phyloP scores from a whole-genome alignment of 495 filamentous ascomycete species.

The Neurospora sp. region DNA sequence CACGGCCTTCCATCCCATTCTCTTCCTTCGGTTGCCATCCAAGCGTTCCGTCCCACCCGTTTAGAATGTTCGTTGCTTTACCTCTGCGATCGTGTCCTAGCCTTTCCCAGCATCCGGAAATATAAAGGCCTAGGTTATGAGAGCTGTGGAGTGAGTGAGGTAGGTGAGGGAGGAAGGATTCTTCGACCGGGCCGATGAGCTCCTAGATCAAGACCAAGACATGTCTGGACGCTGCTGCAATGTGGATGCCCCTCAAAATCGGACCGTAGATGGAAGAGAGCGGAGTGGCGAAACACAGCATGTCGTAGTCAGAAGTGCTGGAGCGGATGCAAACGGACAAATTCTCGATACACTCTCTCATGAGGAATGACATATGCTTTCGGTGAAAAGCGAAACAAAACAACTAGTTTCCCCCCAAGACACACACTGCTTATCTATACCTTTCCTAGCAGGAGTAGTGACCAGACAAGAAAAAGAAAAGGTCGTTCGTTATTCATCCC shows the following conservation, averaged over 20 bases:
- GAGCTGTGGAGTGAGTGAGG: not conserved
- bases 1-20: not conserved
- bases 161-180: not conserved
- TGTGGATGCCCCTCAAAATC: not conserved
- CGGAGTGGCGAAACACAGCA: not conserved
- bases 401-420: conserved; percentile 7
- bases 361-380: not conserved
- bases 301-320: not conserved
- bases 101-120: not conserved
- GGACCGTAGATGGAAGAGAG: not conserved
- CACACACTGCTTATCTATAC: conserved; percentile 22
- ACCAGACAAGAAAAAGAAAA: conserved; percentile 17
- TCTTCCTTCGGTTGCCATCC: not conserved
- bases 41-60: not conserved
- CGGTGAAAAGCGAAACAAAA: conserved; percentile 9
- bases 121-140: not conserved
- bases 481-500: conserved; percentile 22
- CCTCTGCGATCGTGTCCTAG: not conserved
- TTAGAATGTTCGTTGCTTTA: not conserved
- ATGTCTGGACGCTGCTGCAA: not conserved
- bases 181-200: not conserved
- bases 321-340: not conserved
- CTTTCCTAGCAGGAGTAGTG: conserved; percentile 12
- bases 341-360: not conserved
- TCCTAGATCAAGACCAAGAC: not conserved